These are phyloP conservation scores for Ilyonectria sp. DNA, from an alignment of 2,329 filamentous ascomycete genomes.

Conservation along the genomic window DNA sequence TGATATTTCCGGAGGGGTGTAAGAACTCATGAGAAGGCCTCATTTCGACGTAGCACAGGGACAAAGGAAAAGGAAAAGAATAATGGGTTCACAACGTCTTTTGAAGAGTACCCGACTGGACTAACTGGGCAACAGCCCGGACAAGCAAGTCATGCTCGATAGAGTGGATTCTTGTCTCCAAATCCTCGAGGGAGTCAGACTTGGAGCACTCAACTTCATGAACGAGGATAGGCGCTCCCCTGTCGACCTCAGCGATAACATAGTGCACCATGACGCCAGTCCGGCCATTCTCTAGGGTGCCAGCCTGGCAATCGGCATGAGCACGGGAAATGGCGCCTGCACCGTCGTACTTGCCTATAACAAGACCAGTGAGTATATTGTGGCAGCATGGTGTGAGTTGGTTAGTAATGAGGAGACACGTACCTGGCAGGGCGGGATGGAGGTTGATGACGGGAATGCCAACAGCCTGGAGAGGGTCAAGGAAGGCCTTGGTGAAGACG, in stretches of 20 bases:
- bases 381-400: not conserved
- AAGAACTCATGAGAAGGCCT: not conserved
- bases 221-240: constrained; percentile 80
- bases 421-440: constrained; percentile 80
- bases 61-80: not conserved
- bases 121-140: constrained; percentile 73
- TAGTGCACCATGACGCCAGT: constrained; percentile 94
- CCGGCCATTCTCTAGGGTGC: constrained; percentile 74
- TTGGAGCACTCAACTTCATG: constrained; percentile 76
- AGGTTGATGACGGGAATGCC: constrained; percentile 84
- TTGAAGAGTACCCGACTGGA: constrained; percentile 52
- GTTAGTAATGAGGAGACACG: constrained; percentile 39
- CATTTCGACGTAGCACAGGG: not conserved
- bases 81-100: constrained; percentile 12
- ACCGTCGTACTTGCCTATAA: constrained; percentile 80
- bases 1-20: not conserved
- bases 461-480: constrained; percentile 75
- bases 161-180: constrained; percentile 81
- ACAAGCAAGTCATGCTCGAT: constrained; percentile 86
- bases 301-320: constrained; percentile 77
- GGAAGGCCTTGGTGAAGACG: constrained; percentile 79
- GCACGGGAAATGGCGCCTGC: constrained; percentile 83
- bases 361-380: constrained; percentile 20
- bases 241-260: constrained; percentile 85
- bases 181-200: constrained; percentile 74